These are phyloP conservation scores for Naganishia cerealis DNA, from an alignment of 1,284 basidiomycete genomes.

Conservation along the genomic window DNA sequence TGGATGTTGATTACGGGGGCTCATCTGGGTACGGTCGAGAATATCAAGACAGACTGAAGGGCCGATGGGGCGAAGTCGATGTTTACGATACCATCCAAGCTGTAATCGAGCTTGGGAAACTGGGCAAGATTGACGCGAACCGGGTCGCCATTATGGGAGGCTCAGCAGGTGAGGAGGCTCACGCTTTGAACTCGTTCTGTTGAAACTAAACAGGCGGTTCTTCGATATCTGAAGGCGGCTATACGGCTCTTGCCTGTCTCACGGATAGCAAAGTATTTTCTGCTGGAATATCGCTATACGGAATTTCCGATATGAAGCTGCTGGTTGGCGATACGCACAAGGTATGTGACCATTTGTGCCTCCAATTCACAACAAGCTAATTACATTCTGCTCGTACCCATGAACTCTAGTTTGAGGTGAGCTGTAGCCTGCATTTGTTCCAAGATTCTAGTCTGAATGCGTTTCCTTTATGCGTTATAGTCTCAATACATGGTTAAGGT, in stretches of 20 bases:
- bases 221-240: constrained; percentile 42
- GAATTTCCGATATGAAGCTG: constrained; percentile 42
- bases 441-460: not conserved
- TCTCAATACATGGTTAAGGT: constrained; percentile 36
- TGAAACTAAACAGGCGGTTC: not conserved
- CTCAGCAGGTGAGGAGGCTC: constrained; percentile 39
- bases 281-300: constrained; percentile 43
- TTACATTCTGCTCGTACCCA: not conserved
- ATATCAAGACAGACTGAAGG: constrained; percentile 47
- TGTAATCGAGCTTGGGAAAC: constrained; percentile 46
- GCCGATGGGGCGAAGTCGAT: constrained; percentile 52
- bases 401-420: constrained; percentile 32
- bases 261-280: constrained; percentile 41
- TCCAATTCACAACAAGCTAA: not conserved
- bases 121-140: constrained; percentile 40
- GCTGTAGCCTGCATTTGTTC: not conserved
- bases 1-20: constrained; percentile 51
- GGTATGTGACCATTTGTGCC: not conserved
- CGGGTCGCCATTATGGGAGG: constrained; percentile 44
- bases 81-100: constrained; percentile 50
- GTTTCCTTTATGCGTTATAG: not conserved
- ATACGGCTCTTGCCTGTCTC: constrained; percentile 48
- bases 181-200: not conserved
- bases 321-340: constrained; percentile 37
- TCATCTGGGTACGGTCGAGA: constrained; percentile 46